Conservation (phyloP, 176 grass and related monocot species). For the Themeda triandra region DNA sequence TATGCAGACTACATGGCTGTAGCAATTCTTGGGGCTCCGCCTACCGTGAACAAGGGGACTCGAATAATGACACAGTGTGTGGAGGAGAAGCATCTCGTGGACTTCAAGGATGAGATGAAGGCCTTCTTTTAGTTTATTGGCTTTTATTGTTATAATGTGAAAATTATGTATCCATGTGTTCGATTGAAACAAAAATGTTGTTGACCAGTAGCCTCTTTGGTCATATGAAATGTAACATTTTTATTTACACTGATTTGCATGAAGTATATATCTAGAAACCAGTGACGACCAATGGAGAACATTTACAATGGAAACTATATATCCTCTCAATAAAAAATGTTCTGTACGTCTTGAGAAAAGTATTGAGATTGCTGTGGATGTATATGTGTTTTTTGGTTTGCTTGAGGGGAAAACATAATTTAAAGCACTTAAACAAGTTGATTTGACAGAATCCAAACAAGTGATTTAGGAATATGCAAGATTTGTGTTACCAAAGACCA, state of each 20-base stretch:
- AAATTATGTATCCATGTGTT: neutral
- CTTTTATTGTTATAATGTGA: neutral
- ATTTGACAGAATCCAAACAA: too few species aligned
- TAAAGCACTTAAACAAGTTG: too few species aligned
- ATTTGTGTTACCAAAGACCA: too few species aligned
- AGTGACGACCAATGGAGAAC: too few species aligned
- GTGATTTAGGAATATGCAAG: too few species aligned
- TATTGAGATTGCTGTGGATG: too few species aligned
- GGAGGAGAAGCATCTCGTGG: conserved; percentile 35
- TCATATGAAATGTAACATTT: neutral
- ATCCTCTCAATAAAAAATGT: too few species aligned
- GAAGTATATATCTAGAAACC: neutral
- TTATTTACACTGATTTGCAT: neutral
- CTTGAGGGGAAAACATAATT: too few species aligned
- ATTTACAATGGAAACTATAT: too few species aligned
- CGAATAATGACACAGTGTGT: conserved; percentile 71
- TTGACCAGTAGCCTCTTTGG: neutral
- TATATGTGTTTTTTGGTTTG: too few species aligned
- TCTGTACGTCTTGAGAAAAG: too few species aligned
- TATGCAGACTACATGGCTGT: conserved; percentile 74
- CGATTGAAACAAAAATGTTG: neutral
- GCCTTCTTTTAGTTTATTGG: conserved; percentile 28
- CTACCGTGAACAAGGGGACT: conserved; percentile 40
- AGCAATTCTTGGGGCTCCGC: conserved; percentile 50
- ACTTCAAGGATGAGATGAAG: conserved; percentile 59